Conservation (phyloP, 768 basidiomycete species). For the Tephrocybe rancida region DNA sequence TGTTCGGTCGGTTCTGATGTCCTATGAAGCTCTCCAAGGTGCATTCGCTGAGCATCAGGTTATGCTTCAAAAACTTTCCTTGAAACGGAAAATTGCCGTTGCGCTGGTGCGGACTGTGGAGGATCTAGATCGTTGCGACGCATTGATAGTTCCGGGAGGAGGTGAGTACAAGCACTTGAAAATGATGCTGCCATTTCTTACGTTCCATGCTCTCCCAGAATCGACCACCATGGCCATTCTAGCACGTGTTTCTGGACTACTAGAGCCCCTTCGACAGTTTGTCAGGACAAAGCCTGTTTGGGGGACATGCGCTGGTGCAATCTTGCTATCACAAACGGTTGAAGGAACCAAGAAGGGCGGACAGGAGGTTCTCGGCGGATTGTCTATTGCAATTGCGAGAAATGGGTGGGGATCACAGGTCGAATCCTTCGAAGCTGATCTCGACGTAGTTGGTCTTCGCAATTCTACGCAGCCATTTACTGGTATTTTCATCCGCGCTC, state of each 20-base stretch:
- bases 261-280: constrained; percentile 80
- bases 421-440: constrained; percentile 86
- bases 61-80: constrained; percentile 60
- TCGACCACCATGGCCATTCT: constrained; percentile 90
- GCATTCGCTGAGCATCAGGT: constrained; percentile 88
- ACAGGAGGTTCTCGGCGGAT: constrained; percentile 82
- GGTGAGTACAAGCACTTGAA: constrained; percentile 40
- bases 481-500: constrained; percentile 94
- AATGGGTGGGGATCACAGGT: constrained; percentile 96
- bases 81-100: constrained; percentile 45
- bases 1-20: not conserved
- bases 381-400: constrained; percentile 77
- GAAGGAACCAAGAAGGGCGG: constrained; percentile 84
- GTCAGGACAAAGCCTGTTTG: constrained; percentile 77
- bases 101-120: constrained; percentile 70
- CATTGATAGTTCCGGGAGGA: constrained; percentile 93
- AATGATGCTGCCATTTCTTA: not conserved
- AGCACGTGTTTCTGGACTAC: constrained; percentile 70
- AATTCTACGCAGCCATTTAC: constrained; percentile 66
- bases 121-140: constrained; percentile 80
- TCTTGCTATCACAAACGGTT: constrained; percentile 75
- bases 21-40: constrained; percentile 81
- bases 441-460: constrained; percentile 65
- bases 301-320: constrained; percentile 97
- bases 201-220: constrained; percentile 45